These are phyloP conservation scores for Pythium brachiatum DNA, from an alignment of 352 stramenopile species.

Conservation along the genomic window DNA sequence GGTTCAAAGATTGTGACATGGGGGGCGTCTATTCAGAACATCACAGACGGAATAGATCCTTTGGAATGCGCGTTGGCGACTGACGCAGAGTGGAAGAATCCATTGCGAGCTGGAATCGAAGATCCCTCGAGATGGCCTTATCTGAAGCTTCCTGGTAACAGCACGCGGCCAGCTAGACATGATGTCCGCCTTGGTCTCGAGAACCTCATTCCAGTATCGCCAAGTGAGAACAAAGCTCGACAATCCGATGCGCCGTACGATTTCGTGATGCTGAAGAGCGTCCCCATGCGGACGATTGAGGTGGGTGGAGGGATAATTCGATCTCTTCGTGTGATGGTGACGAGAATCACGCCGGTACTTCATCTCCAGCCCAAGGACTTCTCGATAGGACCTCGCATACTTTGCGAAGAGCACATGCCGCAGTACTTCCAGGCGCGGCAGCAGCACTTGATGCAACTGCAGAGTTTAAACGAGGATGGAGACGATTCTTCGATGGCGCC, in stretches of 20 bases:
- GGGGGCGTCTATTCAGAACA: slow-evolving; percentile 66
- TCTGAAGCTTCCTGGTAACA: slow-evolving; percentile 64
- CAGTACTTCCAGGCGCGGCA: slow-evolving; percentile 45
- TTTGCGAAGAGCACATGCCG: slow-evolving; percentile 62
- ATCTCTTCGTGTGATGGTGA: slow-evolving; percentile 49
- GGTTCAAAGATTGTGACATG: slow-evolving; percentile 66
- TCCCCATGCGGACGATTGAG: slow-evolving; percentile 62
- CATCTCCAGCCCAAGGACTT: slow-evolving; percentile 69
- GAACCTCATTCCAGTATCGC: slow-evolving; percentile 29
- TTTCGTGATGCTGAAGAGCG: slow-evolving; percentile 60
- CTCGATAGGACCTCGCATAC: slow-evolving; percentile 53
- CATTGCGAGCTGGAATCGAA: slow-evolving; percentile 41
- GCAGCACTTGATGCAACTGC: slow-evolving; percentile 2
- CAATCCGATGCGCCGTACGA: slow-evolving; percentile 12
- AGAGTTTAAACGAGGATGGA: neutral
- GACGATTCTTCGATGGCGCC: slow-evolving; percentile 11
- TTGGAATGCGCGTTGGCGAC: slow-evolving; percentile 55
- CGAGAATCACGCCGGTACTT: slow-evolving; percentile 53
- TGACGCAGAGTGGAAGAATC: slow-evolving; percentile 38
- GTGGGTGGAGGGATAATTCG: slow-evolving; percentile 58
- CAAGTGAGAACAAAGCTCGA: neutral
- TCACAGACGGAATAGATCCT: slow-evolving; percentile 60
- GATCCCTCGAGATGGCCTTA: slow-evolving; percentile 55
- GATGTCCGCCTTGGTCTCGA: slow-evolving; percentile 48
- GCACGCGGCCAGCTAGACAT: slow-evolving; percentile 49